Evolutionary conservation across 495 filamentous ascomycete species (phyloP), one percentile per base, ranked within the genome.

Genomic region (Tetracladium setigerum): DNA sequence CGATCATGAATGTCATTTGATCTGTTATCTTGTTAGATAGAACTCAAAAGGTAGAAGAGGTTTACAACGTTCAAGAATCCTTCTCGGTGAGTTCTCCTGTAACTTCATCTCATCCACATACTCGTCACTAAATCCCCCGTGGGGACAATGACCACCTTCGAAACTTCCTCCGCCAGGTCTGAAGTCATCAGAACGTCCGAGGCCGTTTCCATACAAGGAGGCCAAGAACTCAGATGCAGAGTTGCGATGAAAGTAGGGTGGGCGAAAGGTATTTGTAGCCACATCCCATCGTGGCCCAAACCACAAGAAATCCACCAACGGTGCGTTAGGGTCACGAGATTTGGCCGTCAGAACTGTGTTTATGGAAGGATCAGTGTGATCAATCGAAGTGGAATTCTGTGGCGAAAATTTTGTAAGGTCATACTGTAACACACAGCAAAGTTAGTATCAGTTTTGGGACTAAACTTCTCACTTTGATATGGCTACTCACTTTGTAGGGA

Each of bases 201-300:
- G 71, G 39, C 76, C 74, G 1, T 67, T 67, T 33, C 74, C 73
- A 49, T 77, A 75, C 53, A 54, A 19, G n/a, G 17, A 44, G 9
- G 50, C 76, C 62, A 79, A 73, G 66, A 74, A 76, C 54, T 76
- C 78, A 44, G 73, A 79, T 78, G 86, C 86, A 34, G 45, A 58
- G 55, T 84, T 92, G 37, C 87, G 77, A 60, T 92, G 87, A 60
- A 86, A 90, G 78, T 82, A 91, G 0, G 87, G 87, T 24, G 86
- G 85, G 22, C 86, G 77, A 73, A 88, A 90, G 12, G 87, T 89
- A 59, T 84, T 74, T 60, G 89, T 83, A 2, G 70, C 74, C 1
- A 89, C 86, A 1, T 87, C 70, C 87, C 87, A 92, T 47, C 87
- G 78, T 1, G 87, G 85, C 30, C 87, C 84, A 65, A 91, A 89